Conservation (phyloP, 2,329 filamentous ascomycete species). For the Dactylellina haptotyla region DNA sequence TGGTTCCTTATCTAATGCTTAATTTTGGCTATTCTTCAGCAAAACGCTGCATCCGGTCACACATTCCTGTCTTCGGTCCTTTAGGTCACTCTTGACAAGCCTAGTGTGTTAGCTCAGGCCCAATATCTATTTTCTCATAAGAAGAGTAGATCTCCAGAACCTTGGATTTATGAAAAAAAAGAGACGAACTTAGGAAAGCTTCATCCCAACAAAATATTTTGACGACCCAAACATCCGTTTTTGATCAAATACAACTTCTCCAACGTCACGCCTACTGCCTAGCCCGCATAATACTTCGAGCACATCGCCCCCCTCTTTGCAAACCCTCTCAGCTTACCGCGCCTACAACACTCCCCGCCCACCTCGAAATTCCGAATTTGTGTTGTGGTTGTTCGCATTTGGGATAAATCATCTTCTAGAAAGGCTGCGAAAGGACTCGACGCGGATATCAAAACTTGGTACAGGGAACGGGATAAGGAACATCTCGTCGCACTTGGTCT, state of each 20-base stretch:
- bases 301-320: constrained; percentile 15
- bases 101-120: constrained; percentile 39
- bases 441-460: constrained; percentile 49
- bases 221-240: constrained; percentile 46
- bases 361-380: constrained; percentile 45
- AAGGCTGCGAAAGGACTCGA: constrained; percentile 34
- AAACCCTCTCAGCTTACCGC: constrained; percentile 15
- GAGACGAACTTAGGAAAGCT: constrained; percentile 36
- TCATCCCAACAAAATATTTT: constrained; percentile 28
- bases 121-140: constrained; percentile 48
- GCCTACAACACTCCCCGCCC: constrained; percentile 12
- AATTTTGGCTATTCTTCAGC: constrained; percentile 54
- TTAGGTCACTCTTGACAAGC: constrained; percentile 20
- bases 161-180: constrained; percentile 45
- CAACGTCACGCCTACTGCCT: constrained; percentile 33
- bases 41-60: constrained; percentile 51
- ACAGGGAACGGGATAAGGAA: constrained; percentile 17
- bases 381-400: constrained; percentile 52
- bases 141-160: constrained; percentile 52
- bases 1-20: constrained; percentile 54
- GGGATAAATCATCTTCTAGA: constrained; percentile 49
- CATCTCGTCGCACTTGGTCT: constrained; percentile 33
- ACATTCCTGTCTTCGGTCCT: constrained; percentile 48
- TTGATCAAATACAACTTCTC: constrained; percentile 45
- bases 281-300: constrained; percentile 7